Evolutionary conservation across 768 basidiomycete species (phyloP).

Genomic region (Gautieria morchelliformis): DNA sequence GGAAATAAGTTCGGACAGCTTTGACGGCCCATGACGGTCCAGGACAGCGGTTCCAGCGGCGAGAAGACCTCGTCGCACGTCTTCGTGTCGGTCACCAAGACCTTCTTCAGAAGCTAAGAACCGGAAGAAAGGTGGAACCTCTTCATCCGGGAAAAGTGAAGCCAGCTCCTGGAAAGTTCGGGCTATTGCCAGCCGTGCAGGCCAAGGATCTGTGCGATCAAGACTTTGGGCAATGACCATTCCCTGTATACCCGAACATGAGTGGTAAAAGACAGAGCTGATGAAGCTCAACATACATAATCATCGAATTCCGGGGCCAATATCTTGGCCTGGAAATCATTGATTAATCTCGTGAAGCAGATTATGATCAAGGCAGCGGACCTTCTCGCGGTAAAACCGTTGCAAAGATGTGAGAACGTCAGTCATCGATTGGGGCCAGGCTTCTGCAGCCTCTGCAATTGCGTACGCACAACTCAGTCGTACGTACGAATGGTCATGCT

Average conservation of each 20-base stretch:
- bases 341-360: not conserved
- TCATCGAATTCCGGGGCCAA: slow-evolving; percentile 88
- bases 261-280: not conserved
- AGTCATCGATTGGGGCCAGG: slow-evolving; percentile 52
- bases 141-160: slow-evolving; percentile 47
- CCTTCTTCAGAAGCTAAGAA: slow-evolving; percentile 84
- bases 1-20: slow-evolving; percentile 63
- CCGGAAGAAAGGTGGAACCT: slow-evolving; percentile 64
- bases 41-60: slow-evolving; percentile 72
- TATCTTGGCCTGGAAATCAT: slow-evolving; percentile 53
- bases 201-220: slow-evolving; percentile 86
- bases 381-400: slow-evolving; percentile 78
- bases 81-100: slow-evolving; percentile 72
- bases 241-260: slow-evolving; percentile 42
- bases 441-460: slow-evolving; percentile 66
- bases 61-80: slow-evolving; percentile 85
- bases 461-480: slow-evolving; percentile 62
- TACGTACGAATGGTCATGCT: slow-evolving; percentile 73
- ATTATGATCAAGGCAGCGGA: slow-evolving; percentile 17
- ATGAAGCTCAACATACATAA: slow-evolving; percentile 51
- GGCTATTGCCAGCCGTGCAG: slow-evolving; percentile 67
- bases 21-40: slow-evolving; percentile 69
- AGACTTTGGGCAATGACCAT: slow-evolving; percentile 86
- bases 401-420: slow-evolving; percentile 38
- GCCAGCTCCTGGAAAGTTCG: slow-evolving; percentile 58